These are phyloP conservation scores for Leccinum incarnatum DNA, from an alignment of 768 basidiomycete genomes.

Conservation along the genomic window DNA sequence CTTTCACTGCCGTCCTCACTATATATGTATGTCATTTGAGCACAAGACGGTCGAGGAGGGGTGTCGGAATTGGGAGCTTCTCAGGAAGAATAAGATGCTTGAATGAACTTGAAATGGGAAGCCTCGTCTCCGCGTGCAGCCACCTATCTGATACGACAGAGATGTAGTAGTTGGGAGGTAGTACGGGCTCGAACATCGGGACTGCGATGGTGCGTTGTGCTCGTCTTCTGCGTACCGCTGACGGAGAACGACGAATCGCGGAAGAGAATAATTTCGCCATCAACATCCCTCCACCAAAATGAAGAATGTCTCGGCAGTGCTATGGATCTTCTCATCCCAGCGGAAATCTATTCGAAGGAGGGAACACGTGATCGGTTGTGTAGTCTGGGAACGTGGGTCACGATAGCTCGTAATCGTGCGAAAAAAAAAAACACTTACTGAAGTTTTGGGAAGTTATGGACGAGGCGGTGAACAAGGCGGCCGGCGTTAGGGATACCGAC, in stretches of 20 bases:
- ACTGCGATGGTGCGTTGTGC: constrained; percentile 90
- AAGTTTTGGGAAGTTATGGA: constrained; percentile 95
- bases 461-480: constrained; percentile 84
- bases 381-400: constrained; percentile 43
- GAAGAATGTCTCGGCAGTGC: constrained; percentile 83
- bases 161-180: constrained; percentile 98
- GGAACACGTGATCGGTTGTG: constrained; percentile 92
- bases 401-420: background rate
- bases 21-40: too few species aligned
- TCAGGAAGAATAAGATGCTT: constrained; percentile 97
- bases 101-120: constrained; percentile 81
- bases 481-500: constrained; percentile 94
- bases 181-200: constrained; percentile 95
- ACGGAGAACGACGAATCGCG: constrained; percentile 86
- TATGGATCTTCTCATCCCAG: constrained; percentile 96
- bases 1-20: too few species aligned
- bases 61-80: constrained; percentile 91
- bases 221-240: constrained; percentile 92
- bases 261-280: constrained; percentile 95
- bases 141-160: constrained; percentile 93
- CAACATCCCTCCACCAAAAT: constrained; percentile 97
- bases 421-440: constrained; percentile 48
- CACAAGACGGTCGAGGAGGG: constrained; percentile 90
- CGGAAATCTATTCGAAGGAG: constrained; percentile 93
- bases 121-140: constrained; percentile 91